Conservation (phyloP, 2,329 filamentous ascomycete genomes). For the Scedosporium minutisporum region DNA sequence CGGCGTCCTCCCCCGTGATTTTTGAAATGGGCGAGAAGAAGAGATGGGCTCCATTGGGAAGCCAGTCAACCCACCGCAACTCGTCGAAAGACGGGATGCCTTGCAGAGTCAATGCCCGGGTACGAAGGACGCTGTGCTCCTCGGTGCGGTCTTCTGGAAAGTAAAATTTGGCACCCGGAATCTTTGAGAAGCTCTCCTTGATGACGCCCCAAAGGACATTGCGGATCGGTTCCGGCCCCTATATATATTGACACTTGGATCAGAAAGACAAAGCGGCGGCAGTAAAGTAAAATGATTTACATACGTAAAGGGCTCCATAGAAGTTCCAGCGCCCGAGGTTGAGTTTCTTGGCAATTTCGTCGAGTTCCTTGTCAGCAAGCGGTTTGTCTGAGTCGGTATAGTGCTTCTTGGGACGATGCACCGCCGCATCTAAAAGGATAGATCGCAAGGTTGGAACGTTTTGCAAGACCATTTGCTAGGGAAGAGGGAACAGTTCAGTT, state of each 20-base stretch:
- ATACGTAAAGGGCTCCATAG: neutral
- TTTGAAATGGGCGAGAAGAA: constrained; percentile 26
- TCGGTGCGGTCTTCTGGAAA: constrained; percentile 23
- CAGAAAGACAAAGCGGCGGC: constrained; percentile 36
- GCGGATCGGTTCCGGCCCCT: constrained; percentile 16
- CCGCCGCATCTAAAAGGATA: neutral
- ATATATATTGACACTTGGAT: constrained; percentile 17
- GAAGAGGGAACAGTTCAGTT: constrained; percentile 16
- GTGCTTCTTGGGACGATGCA: neutral
- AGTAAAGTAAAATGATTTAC: constrained; percentile 25
- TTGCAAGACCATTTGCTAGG: neutral
- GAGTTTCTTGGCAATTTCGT: neutral
- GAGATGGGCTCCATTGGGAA: constrained; percentile 26
- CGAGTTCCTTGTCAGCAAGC: neutral
- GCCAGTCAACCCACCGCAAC: constrained; percentile 24
- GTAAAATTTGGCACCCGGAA: constrained; percentile 23
- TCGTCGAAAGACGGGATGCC: constrained; percentile 29
- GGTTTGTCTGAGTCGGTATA: constrained; percentile 5
- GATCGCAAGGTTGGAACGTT: neutral
- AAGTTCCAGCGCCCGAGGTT: neutral
- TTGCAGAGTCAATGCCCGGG: constrained; percentile 17
- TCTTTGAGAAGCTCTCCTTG: constrained; percentile 22
- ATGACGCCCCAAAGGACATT: constrained; percentile 19
- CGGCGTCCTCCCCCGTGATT: constrained; percentile 23
- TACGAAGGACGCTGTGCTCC: constrained; percentile 20